Evolutionary conservation across 345 rosid genomes (phyloP).

Genomic region (Cochlearia excelsa): DNA sequence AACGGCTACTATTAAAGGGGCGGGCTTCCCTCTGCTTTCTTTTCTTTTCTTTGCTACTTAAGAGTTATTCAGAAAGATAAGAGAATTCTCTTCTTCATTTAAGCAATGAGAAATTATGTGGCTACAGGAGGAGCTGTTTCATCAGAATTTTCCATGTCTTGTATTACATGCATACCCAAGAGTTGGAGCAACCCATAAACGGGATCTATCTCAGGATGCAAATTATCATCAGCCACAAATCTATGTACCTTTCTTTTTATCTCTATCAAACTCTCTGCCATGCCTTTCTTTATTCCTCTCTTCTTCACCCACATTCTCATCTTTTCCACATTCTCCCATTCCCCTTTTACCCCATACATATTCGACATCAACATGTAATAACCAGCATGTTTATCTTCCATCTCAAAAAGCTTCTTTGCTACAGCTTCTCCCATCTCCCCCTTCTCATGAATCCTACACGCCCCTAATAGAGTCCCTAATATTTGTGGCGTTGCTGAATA

Average conservation of each 20-base stretch:
- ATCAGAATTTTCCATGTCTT: slow-evolving; percentile 16
- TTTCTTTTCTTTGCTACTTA: too few species aligned
- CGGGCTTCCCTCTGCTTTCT: too few species aligned
- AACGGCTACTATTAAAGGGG: too few species aligned
- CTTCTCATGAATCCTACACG: slow-evolving; percentile 58
- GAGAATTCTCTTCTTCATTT: too few species aligned
- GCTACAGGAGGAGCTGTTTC: too few species aligned
- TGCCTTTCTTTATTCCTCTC: slow-evolving; percentile 43
- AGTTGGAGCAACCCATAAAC: slow-evolving; percentile 43
- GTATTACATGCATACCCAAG: slow-evolving; percentile 39
- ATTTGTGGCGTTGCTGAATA: slow-evolving; percentile 44
- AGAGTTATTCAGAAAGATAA: too few species aligned
- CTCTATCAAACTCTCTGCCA: slow-evolving; percentile 46
- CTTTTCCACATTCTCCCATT: slow-evolving; percentile 45
- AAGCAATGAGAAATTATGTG: too few species aligned
- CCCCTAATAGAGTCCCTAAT: slow-evolving; percentile 57
- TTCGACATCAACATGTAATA: slow-evolving; percentile 52
- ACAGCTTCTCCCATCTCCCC: slow-evolving; percentile 48
- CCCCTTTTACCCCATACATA: slow-evolving; percentile 50
- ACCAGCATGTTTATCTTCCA: slow-evolving; percentile 56
- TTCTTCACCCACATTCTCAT: slow-evolving; percentile 43
- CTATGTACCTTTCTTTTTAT: slow-evolving; percentile 40
- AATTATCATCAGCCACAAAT: slow-evolving; percentile 47
- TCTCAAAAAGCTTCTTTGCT: slow-evolving; percentile 42
- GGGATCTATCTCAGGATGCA: slow-evolving; percentile 37